Evolutionary conservation across 1,284 basidiomycete species (phyloP), one percentile per base, ranked within the genome.

Genomic region (Ceratobasidium sp.): DNA sequence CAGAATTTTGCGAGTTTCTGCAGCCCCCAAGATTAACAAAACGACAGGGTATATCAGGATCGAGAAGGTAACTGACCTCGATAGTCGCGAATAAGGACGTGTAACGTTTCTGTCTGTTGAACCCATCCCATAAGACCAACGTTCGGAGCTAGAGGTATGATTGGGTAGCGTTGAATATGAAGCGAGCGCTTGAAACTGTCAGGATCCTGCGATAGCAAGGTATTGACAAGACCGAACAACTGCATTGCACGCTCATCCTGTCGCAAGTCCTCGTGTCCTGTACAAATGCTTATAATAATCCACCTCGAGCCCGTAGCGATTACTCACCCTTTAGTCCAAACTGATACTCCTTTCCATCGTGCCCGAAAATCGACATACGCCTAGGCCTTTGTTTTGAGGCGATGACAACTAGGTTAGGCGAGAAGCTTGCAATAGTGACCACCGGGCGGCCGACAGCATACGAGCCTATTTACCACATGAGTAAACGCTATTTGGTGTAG

Each of bases 231-330:
- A 76, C 97, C 95, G 84, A 99, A 99, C 13, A 99, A 88, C 84
- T 99, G 98, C 97, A 99, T 99, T 77, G 99, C 98, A 78, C 98
- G 90, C 83, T 99, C 98, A 83, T 99, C 98, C 85, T 99, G 98
- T 68, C 98, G 95, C 79, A 99, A 87, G 86, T 99, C 98, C 85
- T 99, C 98, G 84, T 99, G 97, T n/a, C 95, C 94, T 95, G 78
- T 45, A 33, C 45, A 53, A 35, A 35, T 33, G 13, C 4, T 51
- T 33, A 17, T n/a, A 33, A 63, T 60, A n/a, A 54, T 26, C 53
- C n/a, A n/a, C n/a, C n/a, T n/a, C n/a, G n/a, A n/a, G n/a, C n/a
- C n/a, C n/a, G n/a, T n/a, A n/a, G n/a, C n/a, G n/a, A n/a, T n/a
- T n/a, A 20, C 37, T 42, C 77, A 89, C 96, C 97, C 88, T 99